A percentile compares a stretch with the other conserved stretches of the same genome.
Conservation (phyloP, 768 basidiomycete species). For the Suillus variegatus region DNA sequence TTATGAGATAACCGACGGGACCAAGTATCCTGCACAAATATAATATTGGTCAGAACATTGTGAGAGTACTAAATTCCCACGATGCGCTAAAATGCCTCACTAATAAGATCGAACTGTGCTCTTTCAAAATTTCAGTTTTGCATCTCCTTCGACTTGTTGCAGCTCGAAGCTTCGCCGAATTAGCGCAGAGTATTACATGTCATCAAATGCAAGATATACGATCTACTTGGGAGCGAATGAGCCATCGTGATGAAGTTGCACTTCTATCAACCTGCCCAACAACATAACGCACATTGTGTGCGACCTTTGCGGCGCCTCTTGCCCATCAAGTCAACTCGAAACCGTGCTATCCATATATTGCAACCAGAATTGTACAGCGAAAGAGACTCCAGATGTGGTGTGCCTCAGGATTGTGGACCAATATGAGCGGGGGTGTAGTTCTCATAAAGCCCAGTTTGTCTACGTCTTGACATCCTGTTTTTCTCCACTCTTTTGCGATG, state of each 20-base stretch:
- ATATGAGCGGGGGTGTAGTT: background rate
- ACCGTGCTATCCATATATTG: background rate
- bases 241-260: background rate
- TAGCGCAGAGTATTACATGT: background rate
- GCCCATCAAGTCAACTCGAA: background rate
- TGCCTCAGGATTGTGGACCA: background rate
- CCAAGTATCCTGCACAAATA: too few species aligned
- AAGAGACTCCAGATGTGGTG: too few species aligned
- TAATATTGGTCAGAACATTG: too few species aligned
- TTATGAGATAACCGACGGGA: background rate
- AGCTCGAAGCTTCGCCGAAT: background rate
- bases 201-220: background rate
- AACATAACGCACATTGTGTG: too few species aligned
- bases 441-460: background rate
- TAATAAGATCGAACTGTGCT: too few species aligned
- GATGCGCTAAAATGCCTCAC: background rate
- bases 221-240: background rate
- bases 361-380: background rate
- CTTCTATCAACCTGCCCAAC: too few species aligned
- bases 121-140: background rate
- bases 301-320: background rate
- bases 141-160: background rate
- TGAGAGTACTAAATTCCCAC: too few species aligned
- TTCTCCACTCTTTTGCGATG: too few species aligned
- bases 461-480: background rate